These are phyloP conservation scores for Flaveria bidentis DNA, from an alignment of 129 eudicot genomes.

Conservation along the genomic window DNA sequence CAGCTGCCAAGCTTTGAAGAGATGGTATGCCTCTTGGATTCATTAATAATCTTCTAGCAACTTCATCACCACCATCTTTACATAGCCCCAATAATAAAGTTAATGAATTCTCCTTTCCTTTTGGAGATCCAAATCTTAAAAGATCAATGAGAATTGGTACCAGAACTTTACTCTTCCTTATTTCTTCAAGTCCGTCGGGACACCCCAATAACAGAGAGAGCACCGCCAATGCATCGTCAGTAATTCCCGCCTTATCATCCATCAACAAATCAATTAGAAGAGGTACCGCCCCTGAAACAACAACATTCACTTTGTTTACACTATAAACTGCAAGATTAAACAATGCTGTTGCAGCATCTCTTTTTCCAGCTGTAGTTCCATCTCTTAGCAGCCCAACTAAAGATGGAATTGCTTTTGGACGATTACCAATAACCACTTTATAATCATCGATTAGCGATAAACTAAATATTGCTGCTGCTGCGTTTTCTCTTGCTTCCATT, in stretches of 20 bases:
- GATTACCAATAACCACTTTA: conserved; percentile 70
- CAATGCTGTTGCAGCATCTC: conserved; percentile 89
- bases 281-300: conserved; percentile 68
- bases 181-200: conserved; percentile 56
- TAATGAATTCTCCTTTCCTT: conserved; percentile 68
- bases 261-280: conserved; percentile 61
- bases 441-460: conserved; percentile 67
- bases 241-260: conserved; percentile 76
- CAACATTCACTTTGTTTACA: conserved; percentile 51
- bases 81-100: conserved; percentile 72
- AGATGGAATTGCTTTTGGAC: conserved; percentile 61
- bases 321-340: conserved; percentile 63
- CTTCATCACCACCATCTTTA: conserved; percentile 70
- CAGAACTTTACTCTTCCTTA: conserved; percentile 49
- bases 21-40: conserved; percentile 73
- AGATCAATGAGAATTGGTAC: conserved; percentile 68
- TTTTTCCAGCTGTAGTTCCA: conserved; percentile 70
- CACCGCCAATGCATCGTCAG: conserved; percentile 71
- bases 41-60: conserved; percentile 62
- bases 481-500: conserved; percentile 85
- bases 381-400: conserved; percentile 65
- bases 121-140: conserved; percentile 69
- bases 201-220: conserved; percentile 64
- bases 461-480: conserved; percentile 83
- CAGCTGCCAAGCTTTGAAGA: conserved; percentile 67